These are phyloP conservation scores for Magnusiomyces suaveolens DNA, from an alignment of 1,139 yeast species.

Conservation along the genomic window DNA sequence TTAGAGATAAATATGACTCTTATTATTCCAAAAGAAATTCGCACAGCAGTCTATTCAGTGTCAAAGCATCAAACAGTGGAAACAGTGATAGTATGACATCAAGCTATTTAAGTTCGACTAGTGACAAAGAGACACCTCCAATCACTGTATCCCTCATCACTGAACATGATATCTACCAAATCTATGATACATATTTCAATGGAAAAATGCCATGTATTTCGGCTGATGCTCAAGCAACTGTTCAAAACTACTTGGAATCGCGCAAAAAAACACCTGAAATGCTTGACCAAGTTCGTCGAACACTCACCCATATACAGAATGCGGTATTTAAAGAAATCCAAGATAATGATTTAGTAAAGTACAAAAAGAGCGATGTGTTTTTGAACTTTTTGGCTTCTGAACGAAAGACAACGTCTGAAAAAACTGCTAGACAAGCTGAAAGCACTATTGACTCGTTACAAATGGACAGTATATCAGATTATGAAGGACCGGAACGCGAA, in stretches of 20 bases:
- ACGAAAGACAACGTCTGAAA: slow-evolving; percentile 9
- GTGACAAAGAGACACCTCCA: not conserved
- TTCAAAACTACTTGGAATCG: slow-evolving; percentile 22
- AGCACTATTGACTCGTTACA: slow-evolving; percentile 25
- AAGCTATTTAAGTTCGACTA: not conserved
- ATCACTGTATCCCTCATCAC: slow-evolving; percentile 11
- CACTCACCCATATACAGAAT: slow-evolving; percentile 49
- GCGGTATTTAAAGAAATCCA: slow-evolving; percentile 43
- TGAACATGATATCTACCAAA: slow-evolving; percentile 31
- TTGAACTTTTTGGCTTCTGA: slow-evolving; percentile 39
- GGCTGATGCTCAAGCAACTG: slow-evolving; percentile 19
- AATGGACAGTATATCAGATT: slow-evolving; percentile 20
- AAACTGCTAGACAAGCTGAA: slow-evolving; percentile 3
- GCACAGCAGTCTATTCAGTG: not conserved
- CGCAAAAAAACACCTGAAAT: slow-evolving; percentile 12
- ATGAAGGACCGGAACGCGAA: slow-evolving; percentile 8
- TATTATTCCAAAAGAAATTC: not conserved
- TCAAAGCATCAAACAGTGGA: not conserved
- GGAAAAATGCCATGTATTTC: slow-evolving; percentile 20
- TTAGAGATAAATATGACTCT: not conserved
- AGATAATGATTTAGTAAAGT: slow-evolving; percentile 44
- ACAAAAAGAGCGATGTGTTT: slow-evolving; percentile 45
- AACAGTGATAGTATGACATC: not conserved
- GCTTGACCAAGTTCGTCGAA: slow-evolving; percentile 40
- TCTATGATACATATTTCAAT: slow-evolving; percentile 39